Percentiles rank a stretch among this genome's conserved stretches.
These are phyloP conservation scores for Eutrema japonicum DNA, from an alignment of 345 rosid genomes.

Conservation along the genomic window DNA sequence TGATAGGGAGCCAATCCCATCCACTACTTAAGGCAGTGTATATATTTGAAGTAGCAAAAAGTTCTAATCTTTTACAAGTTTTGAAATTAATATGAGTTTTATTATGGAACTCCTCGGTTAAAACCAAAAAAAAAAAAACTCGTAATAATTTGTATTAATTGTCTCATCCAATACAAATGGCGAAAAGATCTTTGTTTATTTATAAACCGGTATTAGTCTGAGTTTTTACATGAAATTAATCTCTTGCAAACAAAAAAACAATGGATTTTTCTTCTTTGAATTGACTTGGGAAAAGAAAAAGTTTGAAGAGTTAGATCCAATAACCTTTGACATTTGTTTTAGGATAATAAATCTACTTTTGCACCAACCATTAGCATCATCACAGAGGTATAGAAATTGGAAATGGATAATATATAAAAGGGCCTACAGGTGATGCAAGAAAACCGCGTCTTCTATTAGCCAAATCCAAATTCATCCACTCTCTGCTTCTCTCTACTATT, in stretches of 20 bases:
- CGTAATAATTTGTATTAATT: too few relatives aligned
- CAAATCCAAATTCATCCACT: slow-evolving; percentile 36
- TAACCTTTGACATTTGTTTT: slow-evolving; percentile 35
- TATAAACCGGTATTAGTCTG: not conserved
- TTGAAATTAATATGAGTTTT: too few relatives aligned
- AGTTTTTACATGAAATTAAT: not conserved
- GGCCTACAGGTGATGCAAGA: slow-evolving; percentile 39
- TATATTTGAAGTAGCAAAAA: too few relatives aligned
- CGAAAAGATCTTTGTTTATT: too few relatives aligned
- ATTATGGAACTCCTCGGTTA: too few relatives aligned
- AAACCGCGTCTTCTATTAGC: slow-evolving; percentile 43
- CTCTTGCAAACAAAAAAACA: too few relatives aligned
- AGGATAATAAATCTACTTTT: slow-evolving; percentile 31
- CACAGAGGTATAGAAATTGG: slow-evolving; percentile 27
- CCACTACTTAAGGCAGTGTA: too few relatives aligned
- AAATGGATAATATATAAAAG: slow-evolving; percentile 18
- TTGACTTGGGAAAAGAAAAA: not conserved
- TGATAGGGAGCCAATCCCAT: too few relatives aligned
- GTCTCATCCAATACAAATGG: too few relatives aligned
- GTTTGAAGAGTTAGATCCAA: slow-evolving; percentile 13
- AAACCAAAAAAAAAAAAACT: too few relatives aligned
- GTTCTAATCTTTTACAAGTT: too few relatives aligned
- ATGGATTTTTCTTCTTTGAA: not conserved
- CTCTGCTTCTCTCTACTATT: slow-evolving; percentile 11
- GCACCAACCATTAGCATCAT: slow-evolving; percentile 40